Evolutionary conservation across 164 flowering plant genomes (phyloP).

Genomic region (Cinnamomum micranthum): DNA sequence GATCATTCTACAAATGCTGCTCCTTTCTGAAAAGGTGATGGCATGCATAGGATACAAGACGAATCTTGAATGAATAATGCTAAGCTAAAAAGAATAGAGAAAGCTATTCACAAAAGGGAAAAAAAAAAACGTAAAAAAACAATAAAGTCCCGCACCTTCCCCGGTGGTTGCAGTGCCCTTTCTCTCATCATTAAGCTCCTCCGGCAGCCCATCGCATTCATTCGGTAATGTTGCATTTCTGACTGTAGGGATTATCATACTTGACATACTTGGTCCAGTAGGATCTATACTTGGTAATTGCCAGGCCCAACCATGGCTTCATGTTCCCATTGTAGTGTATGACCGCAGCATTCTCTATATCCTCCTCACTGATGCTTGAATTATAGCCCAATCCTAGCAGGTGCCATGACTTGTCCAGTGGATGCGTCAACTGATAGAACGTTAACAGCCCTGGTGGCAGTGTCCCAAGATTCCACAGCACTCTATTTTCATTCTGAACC

Average conservation of each 20-base stretch:
- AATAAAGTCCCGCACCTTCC: background rate
- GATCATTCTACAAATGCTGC: background rate
- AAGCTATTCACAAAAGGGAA: background rate
- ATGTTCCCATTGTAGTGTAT: slow-evolving; percentile 96
- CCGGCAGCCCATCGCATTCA: slow-evolving; percentile 10
- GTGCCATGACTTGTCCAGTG: slow-evolving; percentile 93
- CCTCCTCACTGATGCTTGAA: slow-evolving; percentile 70
- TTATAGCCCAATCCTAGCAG: slow-evolving; percentile 97
- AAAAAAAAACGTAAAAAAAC: background rate
- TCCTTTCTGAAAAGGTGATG: background rate
- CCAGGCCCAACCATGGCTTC: slow-evolving; percentile 98
- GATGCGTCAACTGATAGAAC: slow-evolving; percentile 83
- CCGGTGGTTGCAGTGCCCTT: background rate
- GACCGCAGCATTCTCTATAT: slow-evolving; percentile 87
- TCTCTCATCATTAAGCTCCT: background rate
- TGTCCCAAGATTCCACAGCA: slow-evolving; percentile 98
- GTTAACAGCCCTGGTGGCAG: slow-evolving; percentile 96
- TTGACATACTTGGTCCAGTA: slow-evolving; percentile 95
- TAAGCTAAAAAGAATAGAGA: background rate
- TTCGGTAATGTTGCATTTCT: slow-evolving; percentile 65
- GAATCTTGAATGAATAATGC: slow-evolving; percentile 11
- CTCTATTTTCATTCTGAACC: slow-evolving; percentile 83
- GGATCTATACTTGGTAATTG: slow-evolving; percentile 88
- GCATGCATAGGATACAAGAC: slow-evolving; percentile 1
- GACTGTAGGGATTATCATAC: slow-evolving; percentile 72